These are phyloP conservation scores for Aspergillus quadrilineatus DNA, from an alignment of 2,329 filamentous ascomycete species.

Conservation along the genomic window DNA sequence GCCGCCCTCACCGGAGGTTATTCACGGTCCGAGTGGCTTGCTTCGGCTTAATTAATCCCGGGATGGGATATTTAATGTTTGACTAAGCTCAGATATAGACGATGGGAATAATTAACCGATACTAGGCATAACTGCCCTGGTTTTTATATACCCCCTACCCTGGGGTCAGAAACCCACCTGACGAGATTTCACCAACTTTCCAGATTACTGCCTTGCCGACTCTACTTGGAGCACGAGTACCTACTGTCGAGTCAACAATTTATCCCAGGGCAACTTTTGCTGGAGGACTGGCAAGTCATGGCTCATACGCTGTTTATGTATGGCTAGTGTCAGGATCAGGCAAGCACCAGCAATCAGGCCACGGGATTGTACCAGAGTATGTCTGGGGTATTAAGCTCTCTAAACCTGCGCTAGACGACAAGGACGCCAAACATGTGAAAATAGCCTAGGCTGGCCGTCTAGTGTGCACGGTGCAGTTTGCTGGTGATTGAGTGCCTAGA, in stretches of 20 bases:
- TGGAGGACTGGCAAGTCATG: too few relatives aligned
- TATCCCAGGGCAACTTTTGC: not conserved
- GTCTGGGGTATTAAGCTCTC: not conserved
- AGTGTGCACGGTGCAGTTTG: not conserved
- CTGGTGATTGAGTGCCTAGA: not conserved
- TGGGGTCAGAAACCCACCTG: not conserved
- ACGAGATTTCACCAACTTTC: not conserved
- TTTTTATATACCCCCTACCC: not conserved
- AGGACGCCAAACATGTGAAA: slow-evolving; percentile 2
- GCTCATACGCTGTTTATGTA: too few relatives aligned
- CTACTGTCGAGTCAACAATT: too few relatives aligned
- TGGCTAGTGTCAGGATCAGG: too few relatives aligned
- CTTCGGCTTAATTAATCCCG: slow-evolving; percentile 1
- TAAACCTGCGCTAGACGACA: not conserved
- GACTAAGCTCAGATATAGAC: not conserved
- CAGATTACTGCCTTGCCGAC: not conserved
- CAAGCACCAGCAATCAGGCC: not conserved
- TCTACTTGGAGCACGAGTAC: not conserved
- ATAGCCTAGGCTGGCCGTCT: not conserved
- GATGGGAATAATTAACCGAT: not conserved
- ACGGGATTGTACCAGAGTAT: not conserved
- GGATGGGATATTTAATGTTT: not conserved
- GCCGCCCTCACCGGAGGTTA: not conserved
- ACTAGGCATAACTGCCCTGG: not conserved
- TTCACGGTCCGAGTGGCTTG: slow-evolving; percentile 4